A percentile compares a stretch with the other conserved stretches of the same genome.
Conservation (phyloP, 495 filamentous ascomycete genomes). For the Chaetomium tenue region DNA sequence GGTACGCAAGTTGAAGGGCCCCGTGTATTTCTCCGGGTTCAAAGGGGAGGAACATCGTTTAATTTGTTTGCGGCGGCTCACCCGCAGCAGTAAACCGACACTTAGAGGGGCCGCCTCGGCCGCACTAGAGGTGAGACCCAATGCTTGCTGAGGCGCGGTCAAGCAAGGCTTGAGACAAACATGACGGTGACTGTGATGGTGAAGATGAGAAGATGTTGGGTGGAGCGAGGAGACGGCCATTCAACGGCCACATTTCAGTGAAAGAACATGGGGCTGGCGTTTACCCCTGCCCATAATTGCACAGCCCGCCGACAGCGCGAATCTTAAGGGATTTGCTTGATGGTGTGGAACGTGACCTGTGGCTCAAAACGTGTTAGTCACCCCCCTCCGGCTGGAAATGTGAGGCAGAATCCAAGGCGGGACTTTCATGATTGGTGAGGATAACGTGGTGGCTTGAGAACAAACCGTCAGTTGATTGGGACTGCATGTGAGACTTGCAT, state of each 20-base stretch:
- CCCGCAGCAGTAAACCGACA: background rate
- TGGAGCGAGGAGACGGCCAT: background rate
- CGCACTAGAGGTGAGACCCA: background rate
- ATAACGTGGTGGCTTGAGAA: background rate
- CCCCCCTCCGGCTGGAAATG: too few relatives aligned
- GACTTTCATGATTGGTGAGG: background rate
- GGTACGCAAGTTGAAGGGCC: slow-evolving; percentile 10
- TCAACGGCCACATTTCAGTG: background rate
- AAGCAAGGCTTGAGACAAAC: background rate
- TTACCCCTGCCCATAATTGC: background rate
- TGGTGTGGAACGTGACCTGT: background rate
- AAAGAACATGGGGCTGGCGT: background rate
- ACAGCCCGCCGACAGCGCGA: background rate
- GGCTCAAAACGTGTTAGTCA: background rate
- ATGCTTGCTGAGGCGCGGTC: background rate
- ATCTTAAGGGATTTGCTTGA: background rate
- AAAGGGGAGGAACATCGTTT: slow-evolving; percentile 20
- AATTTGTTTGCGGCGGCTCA: background rate
- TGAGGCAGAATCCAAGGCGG: slow-evolving; percentile 3
- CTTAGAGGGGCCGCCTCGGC: too few relatives aligned
- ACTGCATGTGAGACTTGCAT: background rate
- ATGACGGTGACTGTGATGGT: background rate
- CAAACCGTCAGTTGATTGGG: background rate
- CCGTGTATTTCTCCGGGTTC: slow-evolving; percentile 15
- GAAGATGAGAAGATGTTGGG: background rate